These are phyloP conservation scores for Conticribra guillardii DNA, from an alignment of 108 stramenopile species.

Conservation along the genomic window DNA sequence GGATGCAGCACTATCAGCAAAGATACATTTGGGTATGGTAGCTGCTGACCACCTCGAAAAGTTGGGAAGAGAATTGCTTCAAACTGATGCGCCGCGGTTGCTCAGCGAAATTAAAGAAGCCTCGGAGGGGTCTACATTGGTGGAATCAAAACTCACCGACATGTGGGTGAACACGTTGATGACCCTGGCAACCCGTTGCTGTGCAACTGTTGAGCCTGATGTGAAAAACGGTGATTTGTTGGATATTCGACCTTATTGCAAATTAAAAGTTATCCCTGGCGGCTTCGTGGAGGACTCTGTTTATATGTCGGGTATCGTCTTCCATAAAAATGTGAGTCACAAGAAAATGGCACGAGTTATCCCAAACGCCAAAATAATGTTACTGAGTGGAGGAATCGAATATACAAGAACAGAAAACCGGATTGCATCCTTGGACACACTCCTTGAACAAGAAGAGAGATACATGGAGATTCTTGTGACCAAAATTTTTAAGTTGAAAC, in stretches of 20 bases:
- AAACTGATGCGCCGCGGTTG: slow-evolving; percentile 73
- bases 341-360: slow-evolving; percentile 84
- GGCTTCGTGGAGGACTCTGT: slow-evolving; percentile 78
- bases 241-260: slow-evolving; percentile 63
- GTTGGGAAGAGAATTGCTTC: slow-evolving; percentile 64
- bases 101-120: slow-evolving; percentile 53
- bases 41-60: slow-evolving; percentile 80
- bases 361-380: slow-evolving; percentile 87
- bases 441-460: slow-evolving; percentile 93
- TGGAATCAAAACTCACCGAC: slow-evolving; percentile 36
- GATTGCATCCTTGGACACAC: slow-evolving; percentile 88
- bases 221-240: slow-evolving; percentile 88
- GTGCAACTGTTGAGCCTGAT: slow-evolving; percentile 88
- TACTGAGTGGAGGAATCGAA: slow-evolving; percentile 92
- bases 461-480: slow-evolving; percentile 94
- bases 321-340: slow-evolving; percentile 90
- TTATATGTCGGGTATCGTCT: slow-evolving; percentile 90
- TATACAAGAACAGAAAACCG: slow-evolving; percentile 88
- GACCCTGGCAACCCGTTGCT: slow-evolving; percentile 79
- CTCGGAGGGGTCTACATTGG: slow-evolving; percentile 14
- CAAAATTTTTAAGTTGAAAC: slow-evolving; percentile 89
- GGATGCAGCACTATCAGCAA: slow-evolving; percentile 42
- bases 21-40: slow-evolving; percentile 55
- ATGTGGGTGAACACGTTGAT: slow-evolving; percentile 80
- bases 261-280: slow-evolving; percentile 87